phyloP scores from a whole-genome alignment of 148 eudicot genomes.

The Fallopia convolvulus region DNA sequence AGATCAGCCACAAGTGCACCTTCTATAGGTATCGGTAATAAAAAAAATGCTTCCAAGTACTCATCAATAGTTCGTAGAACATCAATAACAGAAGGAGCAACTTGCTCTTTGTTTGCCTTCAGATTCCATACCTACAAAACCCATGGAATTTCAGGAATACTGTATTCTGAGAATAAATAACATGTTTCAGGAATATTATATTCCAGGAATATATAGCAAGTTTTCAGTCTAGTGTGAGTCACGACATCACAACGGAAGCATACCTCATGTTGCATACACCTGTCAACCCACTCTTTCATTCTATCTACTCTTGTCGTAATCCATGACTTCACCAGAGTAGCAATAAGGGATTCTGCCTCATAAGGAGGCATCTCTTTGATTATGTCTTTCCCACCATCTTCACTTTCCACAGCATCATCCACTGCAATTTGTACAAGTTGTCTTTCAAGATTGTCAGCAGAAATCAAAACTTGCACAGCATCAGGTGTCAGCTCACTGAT shows the following conservation, averaged over 20 bases:
- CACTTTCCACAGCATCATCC: constrained; percentile 88
- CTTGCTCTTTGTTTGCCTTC: constrained; percentile 63
- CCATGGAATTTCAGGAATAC: background rate
- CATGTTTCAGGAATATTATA: background rate
- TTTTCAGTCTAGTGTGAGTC: background rate
- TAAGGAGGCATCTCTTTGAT: constrained; percentile 91
- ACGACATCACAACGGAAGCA: background rate
- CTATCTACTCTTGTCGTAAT: constrained; percentile 73
- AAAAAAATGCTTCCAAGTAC: constrained; percentile 81
- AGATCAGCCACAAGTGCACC: constrained; percentile 63
- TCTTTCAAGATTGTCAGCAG: constrained; percentile 89
- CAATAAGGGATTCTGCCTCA: constrained; percentile 68
- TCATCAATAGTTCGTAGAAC: constrained; percentile 74
- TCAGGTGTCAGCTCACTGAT: constrained; percentile 85
- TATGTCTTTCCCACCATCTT: constrained; percentile 86
- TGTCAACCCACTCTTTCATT: constrained; percentile 68
- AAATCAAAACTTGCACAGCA: constrained; percentile 68
- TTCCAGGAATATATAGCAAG: background rate
- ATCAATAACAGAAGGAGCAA: constrained; percentile 84
- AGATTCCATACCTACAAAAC: constrained; percentile 67
- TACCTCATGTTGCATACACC: constrained; percentile 87
- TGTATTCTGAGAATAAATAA: background rate
- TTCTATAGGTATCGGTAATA: constrained; percentile 82
- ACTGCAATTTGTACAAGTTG: constrained; percentile 88
- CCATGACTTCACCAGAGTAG: constrained; percentile 74